These are phyloP conservation scores for Salicornia ramosissima DNA, from an alignment of 148 eudicot genomes.

Conservation along the genomic window DNA sequence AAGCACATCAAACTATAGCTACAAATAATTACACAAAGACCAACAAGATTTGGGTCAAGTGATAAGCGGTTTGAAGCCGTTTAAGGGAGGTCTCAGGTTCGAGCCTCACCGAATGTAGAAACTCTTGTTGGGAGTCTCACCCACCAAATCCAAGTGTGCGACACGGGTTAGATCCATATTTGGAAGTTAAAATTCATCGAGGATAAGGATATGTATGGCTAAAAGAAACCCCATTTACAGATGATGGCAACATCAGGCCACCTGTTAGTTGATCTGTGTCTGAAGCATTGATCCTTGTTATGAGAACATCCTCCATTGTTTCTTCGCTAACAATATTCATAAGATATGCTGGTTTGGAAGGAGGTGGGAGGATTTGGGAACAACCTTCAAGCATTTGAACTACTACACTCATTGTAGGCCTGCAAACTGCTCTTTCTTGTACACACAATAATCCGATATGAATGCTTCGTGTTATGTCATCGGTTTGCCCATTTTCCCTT, in stretches of 20 bases:
- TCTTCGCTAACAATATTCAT: neutral
- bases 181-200: too few relatives aligned
- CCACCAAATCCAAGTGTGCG: too few relatives aligned
- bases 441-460: slow-evolving; percentile 25
- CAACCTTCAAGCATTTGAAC: slow-evolving; percentile 9
- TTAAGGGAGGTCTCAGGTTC: too few relatives aligned
- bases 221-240: neutral
- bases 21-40: too few relatives aligned
- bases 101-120: too few relatives aligned
- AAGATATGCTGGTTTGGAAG: slow-evolving; percentile 15
- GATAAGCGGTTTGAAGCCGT: too few relatives aligned
- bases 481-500: neutral
- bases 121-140: too few relatives aligned
- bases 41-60: too few relatives aligned
- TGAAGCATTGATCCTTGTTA: neutral
- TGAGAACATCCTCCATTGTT: neutral
- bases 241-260: neutral
- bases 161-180: too few relatives aligned
- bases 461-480: slow-evolving; percentile 17
- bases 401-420: slow-evolving; percentile 22
- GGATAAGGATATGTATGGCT: neutral
- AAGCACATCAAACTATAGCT: too few relatives aligned
- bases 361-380: slow-evolving; percentile 11
- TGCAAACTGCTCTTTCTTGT: slow-evolving; percentile 4
- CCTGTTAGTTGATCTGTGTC: neutral